These are phyloP conservation scores for Cyathus striatus DNA, from an alignment of 768 basidiomycete genomes.

Conservation along the genomic window DNA sequence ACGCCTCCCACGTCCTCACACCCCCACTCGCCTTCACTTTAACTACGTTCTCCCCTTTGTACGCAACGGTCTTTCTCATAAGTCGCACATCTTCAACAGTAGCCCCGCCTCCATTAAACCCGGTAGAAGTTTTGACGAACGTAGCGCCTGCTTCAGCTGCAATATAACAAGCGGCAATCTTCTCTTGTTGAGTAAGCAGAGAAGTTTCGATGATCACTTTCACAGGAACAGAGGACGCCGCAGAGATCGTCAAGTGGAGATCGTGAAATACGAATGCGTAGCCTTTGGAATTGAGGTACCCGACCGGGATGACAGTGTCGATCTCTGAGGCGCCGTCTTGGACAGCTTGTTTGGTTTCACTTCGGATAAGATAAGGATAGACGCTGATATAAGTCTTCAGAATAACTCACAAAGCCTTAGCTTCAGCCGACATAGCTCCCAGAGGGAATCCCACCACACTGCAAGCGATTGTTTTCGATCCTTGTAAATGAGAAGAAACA, in stretches of 20 bases:
- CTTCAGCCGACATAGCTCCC: slow-evolving; percentile 36
- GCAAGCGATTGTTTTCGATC: slow-evolving; percentile 34
- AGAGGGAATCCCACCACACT: slow-evolving; percentile 49
- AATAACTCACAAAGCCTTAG: slow-evolving; percentile 38
- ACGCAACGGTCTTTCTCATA: slow-evolving; percentile 33
- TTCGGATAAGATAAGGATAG: slow-evolving; percentile 8
- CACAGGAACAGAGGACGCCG: slow-evolving; percentile 26
- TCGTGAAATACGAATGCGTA: slow-evolving; percentile 33
- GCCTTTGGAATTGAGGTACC: slow-evolving; percentile 33
- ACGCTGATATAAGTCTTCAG: background rate
- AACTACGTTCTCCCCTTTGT: slow-evolving; percentile 27
- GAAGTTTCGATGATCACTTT: slow-evolving; percentile 52
- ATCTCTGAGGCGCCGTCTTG: slow-evolving; percentile 43
- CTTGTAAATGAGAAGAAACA: slow-evolving; percentile 32
- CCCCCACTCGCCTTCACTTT: slow-evolving; percentile 51
- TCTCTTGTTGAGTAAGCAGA: slow-evolving; percentile 38
- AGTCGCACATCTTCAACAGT: slow-evolving; percentile 37
- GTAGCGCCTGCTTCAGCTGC: slow-evolving; percentile 45
- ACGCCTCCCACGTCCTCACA: slow-evolving; percentile 40
- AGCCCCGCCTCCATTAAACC: slow-evolving; percentile 44
- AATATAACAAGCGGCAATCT: slow-evolving; percentile 40
- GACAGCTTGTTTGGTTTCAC: slow-evolving; percentile 43
- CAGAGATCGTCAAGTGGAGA: slow-evolving; percentile 30
- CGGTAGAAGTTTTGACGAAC: slow-evolving; percentile 53
- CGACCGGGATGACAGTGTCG: slow-evolving; percentile 47